These are phyloP conservation scores for Stereocaulon alpinum DNA, from an alignment of 495 filamentous ascomycete genomes.

Conservation along the genomic window DNA sequence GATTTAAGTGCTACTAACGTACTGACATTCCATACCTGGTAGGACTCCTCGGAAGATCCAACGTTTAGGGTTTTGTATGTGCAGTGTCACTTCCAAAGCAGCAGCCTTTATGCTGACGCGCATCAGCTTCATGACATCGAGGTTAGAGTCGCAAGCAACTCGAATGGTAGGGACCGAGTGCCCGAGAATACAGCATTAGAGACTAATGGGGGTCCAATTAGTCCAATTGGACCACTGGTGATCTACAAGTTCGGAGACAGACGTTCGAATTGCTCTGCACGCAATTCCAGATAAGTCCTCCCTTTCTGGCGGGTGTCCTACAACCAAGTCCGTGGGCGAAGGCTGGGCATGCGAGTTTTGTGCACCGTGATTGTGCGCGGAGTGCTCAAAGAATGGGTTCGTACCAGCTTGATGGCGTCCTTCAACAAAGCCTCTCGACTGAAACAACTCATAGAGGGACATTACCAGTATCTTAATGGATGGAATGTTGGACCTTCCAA, in stretches of 20 bases:
- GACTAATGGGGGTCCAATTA: background rate
- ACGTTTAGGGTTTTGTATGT: background rate
- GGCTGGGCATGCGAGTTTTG: background rate
- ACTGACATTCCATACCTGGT: background rate
- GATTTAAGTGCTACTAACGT: no score
- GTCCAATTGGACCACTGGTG: background rate
- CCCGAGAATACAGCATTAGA: background rate
- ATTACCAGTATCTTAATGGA: background rate
- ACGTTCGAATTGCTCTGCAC: background rate
- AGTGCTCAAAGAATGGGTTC: background rate
- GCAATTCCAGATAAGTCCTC: background rate
- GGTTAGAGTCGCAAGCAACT: background rate
- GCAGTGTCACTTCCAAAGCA: background rate
- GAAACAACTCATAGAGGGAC: background rate
- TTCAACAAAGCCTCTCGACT: background rate
- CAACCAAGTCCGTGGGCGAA: conserved; percentile 8
- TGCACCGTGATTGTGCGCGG: background rate
- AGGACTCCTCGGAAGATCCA: background rate
- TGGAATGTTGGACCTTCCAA: background rate
- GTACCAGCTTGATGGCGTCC: background rate
- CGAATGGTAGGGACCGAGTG: background rate
- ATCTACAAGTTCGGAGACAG: background rate
- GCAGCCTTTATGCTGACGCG: background rate
- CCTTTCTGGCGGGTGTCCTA: background rate
- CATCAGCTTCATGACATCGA: background rate